Evolutionary conservation across 768 basidiomycete species (phyloP), one percentile per base, ranked within the genome.

Genomic region (Rhizopogon vulgaris): DNA sequence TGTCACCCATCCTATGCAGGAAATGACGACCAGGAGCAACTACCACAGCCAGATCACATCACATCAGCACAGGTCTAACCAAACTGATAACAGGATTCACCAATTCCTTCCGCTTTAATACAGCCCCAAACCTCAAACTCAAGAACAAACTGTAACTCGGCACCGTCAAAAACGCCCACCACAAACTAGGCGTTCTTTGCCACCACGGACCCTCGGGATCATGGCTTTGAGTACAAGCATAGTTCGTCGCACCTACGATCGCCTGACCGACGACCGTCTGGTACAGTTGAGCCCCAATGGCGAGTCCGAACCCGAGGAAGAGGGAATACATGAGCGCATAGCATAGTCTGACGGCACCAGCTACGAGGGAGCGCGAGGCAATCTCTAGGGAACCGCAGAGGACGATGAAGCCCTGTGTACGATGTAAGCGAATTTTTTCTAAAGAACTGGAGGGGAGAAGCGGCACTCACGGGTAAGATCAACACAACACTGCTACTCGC

Each of bases 341-440:
- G 58, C 87, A 87, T 14, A 93, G 73, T 37, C 89, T 78, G 30
- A 93, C 90, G 10, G 88, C 84, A n/a, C 92, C 90, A 0, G 88
- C 76, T 28, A 91, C 82, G 60, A 94, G 84, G 55, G 87, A 88
- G 15, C 89, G 79, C 3, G 88, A 85, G 53, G 88, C 80, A 18
- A 92, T 69, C 62, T 93, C 91, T 28, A 93, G 79, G 10, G 84
- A 78, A 45, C 86, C 92, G 58, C 73, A 78, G 12, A 87, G 76
- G 9, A 87, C 81, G 47, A 87, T 79, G 54, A 85, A 85, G 6
- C 86, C 85, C 70, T 73, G 52, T 36, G 15, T 54, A 34, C 15
- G 40, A 51, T 40, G 38, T 12, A 38, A 30, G 40, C 43, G 52
- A 17, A 43, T 14, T 37, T 57, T 11, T 54, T 42, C 15, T n/a